Evolutionary conservation across 2,329 filamentous ascomycete species (phyloP), one percentile per base, ranked within the genome.

Genomic region (Clarireedia monteithiana): DNA sequence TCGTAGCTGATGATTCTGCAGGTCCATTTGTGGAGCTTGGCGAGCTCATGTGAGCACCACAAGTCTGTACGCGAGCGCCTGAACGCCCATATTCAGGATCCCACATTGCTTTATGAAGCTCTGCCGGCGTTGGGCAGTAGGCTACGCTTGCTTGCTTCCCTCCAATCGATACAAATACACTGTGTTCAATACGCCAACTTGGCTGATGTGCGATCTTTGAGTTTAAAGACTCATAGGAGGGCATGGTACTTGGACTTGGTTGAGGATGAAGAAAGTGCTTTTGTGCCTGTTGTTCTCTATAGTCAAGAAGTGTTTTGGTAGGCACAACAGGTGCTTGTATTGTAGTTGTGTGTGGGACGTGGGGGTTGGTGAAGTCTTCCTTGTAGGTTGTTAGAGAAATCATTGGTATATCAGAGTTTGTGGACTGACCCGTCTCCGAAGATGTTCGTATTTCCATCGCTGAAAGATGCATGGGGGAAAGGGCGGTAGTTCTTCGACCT

Each of bases 341-440:
- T 5, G 74, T 76, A 6, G 70, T 75, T 62, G 76, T 72, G 60
- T 76, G 74, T 12, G 74, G 74, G n/a, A 75, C 68, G 55, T 76
- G 74, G 45, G 74, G 74, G 40, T 76, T 71, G 54, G 74, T 72
- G 27, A 76, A 68, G 48, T 75, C 71, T 12, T 59, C 56, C 58
- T 62, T 10, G 14, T 24, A 36, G 2, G 6, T n/a, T 34, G 17
- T 58, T 44, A 58, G 57, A 27, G 23, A 17, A n/a, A 34, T 12
- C 14, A 42, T 17, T 14, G n/a, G n/a, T 5, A 15, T 36, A 7
- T 20, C 20, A 17, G 14, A 42, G 12, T 10, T 46, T 20, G 5
- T 20, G 30, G 17, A 30, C 70, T 60, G 53, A 74, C 74, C 65
- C 75, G 70, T 69, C 74, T 70, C 23, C 68, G 71, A 63, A 75